Percentiles rank a stretch among this genome's conserved stretches.
Conservation (phyloP, 345 rosid species). For the Heritiera littoralis region DNA sequence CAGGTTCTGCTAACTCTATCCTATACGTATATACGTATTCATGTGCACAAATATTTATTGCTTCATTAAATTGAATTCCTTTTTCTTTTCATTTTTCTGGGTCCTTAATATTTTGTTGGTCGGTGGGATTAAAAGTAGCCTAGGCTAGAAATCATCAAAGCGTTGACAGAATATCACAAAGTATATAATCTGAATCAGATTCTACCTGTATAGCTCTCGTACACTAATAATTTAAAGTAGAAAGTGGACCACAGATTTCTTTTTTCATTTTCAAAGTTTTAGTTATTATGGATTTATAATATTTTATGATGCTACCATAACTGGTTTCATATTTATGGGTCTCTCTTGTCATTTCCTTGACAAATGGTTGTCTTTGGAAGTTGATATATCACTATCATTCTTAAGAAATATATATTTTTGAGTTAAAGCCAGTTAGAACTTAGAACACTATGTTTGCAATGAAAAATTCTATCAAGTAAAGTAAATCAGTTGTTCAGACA, state of each 20-base stretch:
- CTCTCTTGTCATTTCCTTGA: conserved; percentile 20
- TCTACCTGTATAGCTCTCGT: conserved; percentile 24
- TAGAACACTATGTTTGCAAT: not conserved
- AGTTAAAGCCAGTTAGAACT: not conserved
- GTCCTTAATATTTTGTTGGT: conserved; percentile 25
- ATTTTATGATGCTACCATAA: not conserved
- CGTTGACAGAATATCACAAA: conserved; percentile 27
- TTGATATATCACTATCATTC: conserved; percentile 22
- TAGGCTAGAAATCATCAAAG: not conserved
- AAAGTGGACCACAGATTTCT: not conserved
- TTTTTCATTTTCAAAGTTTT: not conserved
- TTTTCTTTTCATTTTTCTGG: not conserved
- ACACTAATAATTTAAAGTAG: conserved; percentile 9
- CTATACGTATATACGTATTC: not conserved
- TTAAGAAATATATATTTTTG: not conserved
- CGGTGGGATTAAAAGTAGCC: conserved; percentile 22
- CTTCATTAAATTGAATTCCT: not conserved
- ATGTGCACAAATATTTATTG: not conserved
- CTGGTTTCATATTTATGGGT: not conserved
- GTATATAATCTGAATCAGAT: conserved; percentile 34
- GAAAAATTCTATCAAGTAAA: not conserved
- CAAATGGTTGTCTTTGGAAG: conserved; percentile 18
- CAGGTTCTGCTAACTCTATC: conserved; percentile 51
- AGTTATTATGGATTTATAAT: not conserved
- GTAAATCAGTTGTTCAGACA: not conserved